Evolutionary conservation across 176 grass and related monocot genomes (phyloP), one percentile per base, ranked within the genome.

Genomic region (Oropetium thomaeum): DNA sequence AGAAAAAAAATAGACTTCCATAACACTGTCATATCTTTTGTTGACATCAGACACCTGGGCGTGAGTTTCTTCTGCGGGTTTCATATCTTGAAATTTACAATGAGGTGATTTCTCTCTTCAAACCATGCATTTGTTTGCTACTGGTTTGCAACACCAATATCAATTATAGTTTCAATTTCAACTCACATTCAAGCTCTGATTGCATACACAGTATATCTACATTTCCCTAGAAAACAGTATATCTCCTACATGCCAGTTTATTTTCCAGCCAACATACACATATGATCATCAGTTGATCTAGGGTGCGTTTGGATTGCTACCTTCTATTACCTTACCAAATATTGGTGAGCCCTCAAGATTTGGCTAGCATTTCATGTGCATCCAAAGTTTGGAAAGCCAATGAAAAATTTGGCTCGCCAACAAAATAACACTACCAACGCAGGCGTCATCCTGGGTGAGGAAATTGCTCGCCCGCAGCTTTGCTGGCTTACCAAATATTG

Each of bases 71-170:
- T 87, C 81, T 98, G 67, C 95, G 95, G 51, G 95, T 98, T 76
- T 98, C 95, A 37, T 98, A 98, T 77, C 88, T 98, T 85, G 95
- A 98, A 89, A 98, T 98, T 83, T 98, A 98, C 75, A 98, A 98
- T 73, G 95, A 98, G 95, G 95, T 98, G 81, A 80, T 25, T 60
- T 81, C 38, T 90, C 64, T 30, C 59, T 10, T 68, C 66, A 77
- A 66, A 41, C 16, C 42, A 19, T 70, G 31, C 40, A 71, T 82
- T 66, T 77, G 13, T 34, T 87, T 78, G 19, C 40, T 71, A 65
- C 31, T 65, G 7, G 45, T 67, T 52, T 67, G 39, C 25, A 73
- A 73, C 25, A 41, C 1, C 11, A 72, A 49, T 13, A 58, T n/a
- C 5, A 40, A 29, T 34, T 63, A 71, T 27, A 44, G 49, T 78